phyloP scores from a whole-genome alignment of 106 monocot genomes.

The Allium fistulosum region DNA sequence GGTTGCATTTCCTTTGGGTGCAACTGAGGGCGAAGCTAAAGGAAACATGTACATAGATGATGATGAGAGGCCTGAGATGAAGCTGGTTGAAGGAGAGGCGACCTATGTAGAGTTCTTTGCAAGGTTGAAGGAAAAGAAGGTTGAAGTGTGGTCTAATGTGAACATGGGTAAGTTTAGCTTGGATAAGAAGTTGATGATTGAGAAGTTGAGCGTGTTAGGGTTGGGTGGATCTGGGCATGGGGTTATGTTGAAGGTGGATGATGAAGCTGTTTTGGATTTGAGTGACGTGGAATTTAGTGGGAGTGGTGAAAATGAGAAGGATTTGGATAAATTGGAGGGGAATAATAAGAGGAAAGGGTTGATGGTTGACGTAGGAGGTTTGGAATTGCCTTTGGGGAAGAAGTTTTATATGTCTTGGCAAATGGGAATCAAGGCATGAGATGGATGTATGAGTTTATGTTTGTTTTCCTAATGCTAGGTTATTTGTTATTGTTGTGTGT shows the following conservation, averaged over 20 bases:
- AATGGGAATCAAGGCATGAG: constrained; percentile 32
- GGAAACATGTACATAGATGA: constrained; percentile 79
- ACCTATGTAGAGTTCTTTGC: constrained; percentile 57
- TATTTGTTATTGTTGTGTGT: too few relatives aligned
- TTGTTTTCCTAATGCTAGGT: too few relatives aligned
- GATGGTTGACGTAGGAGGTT: constrained; percentile 62
- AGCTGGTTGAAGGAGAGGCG: constrained; percentile 58
- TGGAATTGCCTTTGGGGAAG: constrained; percentile 76
- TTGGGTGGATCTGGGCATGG: constrained; percentile 23
- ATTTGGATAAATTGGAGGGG: constrained; percentile 28
- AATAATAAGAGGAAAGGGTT: constrained; percentile 29
- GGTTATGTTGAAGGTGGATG: constrained; percentile 54
- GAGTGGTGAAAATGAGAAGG: not conserved
- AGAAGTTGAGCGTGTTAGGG: constrained; percentile 73
- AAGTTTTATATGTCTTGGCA: constrained; percentile 75
- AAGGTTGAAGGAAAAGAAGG: constrained; percentile 23
- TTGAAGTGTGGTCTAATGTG: constrained; percentile 76
- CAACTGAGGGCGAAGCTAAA: constrained; percentile 37
- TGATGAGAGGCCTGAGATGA: constrained; percentile 88
- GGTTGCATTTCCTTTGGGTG: constrained; percentile 50
- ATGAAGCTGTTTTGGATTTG: constrained; percentile 17
- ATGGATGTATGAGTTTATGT: not conserved
- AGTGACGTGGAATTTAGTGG: constrained; percentile 21
- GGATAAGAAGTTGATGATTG: constrained; percentile 53
- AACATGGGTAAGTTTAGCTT: constrained; percentile 42